Evolutionary conservation across 2,329 filamentous ascomycete genomes (phyloP).

Genomic region (Alternaria atra): DNA sequence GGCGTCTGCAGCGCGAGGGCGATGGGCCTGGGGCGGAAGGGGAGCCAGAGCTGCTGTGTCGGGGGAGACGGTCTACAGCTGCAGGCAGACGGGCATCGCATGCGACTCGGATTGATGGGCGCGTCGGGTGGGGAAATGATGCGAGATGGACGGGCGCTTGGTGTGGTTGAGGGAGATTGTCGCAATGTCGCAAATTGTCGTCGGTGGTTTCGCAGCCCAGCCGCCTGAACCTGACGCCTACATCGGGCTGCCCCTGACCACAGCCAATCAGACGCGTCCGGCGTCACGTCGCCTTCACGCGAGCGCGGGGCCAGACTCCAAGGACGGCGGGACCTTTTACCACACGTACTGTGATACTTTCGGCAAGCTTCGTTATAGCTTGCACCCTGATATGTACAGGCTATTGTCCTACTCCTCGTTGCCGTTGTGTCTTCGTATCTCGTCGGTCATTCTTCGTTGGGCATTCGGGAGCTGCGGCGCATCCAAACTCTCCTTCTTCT

Average conservation of each 20-base stretch:
- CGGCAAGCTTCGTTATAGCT: not conserved
- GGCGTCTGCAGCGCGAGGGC: conserved; percentile 40
- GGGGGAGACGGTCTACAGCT: conserved; percentile 34
- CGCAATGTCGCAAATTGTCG: conserved; percentile 19
- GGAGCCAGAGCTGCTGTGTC: conserved; percentile 49
- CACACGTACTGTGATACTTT: not conserved
- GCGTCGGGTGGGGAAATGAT: conserved; percentile 20
- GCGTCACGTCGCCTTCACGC: conserved; percentile 4
- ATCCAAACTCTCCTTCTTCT: conserved; percentile 8
- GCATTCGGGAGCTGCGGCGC: conserved; percentile 18
- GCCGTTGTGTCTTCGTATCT: not conserved
- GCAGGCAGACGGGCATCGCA: conserved; percentile 37
- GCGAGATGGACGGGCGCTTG: conserved; percentile 29
- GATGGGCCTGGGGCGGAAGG: conserved; percentile 37
- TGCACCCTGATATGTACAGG: not conserved
- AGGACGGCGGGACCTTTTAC: conserved; percentile 5
- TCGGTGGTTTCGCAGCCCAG: conserved; percentile 15
- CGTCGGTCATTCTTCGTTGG: conserved; percentile 10
- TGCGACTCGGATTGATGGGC: conserved; percentile 22
- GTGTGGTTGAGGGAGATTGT: conserved; percentile 20
- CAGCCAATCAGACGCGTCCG: conserved; percentile 16
- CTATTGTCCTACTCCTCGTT: not conserved
- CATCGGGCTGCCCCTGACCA: conserved; percentile 2
- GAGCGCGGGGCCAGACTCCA: conserved; percentile 13
- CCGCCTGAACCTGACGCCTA: not conserved